phyloP scores from a whole-genome alignment of 2,329 filamentous ascomycete genomes.

The Dendrostoma leiphaemia region DNA sequence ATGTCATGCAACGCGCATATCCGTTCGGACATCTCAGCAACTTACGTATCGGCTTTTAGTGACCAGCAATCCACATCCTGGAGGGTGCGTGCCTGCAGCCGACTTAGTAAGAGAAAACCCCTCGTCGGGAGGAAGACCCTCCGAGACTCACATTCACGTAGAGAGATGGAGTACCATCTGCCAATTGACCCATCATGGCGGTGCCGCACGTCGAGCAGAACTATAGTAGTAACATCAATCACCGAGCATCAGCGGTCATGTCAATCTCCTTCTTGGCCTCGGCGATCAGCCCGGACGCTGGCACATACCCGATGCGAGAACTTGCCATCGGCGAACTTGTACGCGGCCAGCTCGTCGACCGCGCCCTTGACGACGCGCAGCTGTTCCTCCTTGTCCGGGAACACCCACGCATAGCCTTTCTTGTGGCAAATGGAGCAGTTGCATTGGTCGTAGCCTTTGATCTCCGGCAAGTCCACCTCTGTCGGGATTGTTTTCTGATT shows the following conservation, averaged over 20 bases:
- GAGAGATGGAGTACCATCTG: constrained; percentile 14
- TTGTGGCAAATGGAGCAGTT: constrained; percentile 66
- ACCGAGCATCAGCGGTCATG: not conserved
- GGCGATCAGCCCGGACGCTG: not conserved
- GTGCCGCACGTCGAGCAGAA: constrained; percentile 53
- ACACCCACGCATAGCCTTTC: constrained; percentile 43
- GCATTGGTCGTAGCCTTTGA: constrained; percentile 55
- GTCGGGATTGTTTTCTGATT: not conserved
- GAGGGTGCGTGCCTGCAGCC: constrained; percentile 10
- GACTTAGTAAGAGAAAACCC: constrained; percentile 5
- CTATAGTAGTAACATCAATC: constrained; percentile 30
- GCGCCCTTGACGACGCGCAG: constrained; percentile 48
- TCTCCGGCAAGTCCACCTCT: constrained; percentile 41
- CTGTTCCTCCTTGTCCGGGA: constrained; percentile 25
- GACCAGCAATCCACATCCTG: constrained; percentile 13
- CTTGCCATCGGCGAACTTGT: constrained; percentile 37
- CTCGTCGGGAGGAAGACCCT: not conserved
- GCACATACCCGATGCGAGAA: constrained; percentile 40
- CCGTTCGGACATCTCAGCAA: not conserved
- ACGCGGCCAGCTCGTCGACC: constrained; percentile 38
- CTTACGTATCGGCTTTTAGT: constrained; percentile 2
- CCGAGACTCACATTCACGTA: constrained; percentile 39
- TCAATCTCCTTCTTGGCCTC: too few species aligned
- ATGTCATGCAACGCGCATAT: too few species aligned
- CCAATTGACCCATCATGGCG: constrained; percentile 33